Evolutionary conservation across 352 stramenopile genomes (phyloP).

Genomic region (Globisporangium sylvaticum): DNA sequence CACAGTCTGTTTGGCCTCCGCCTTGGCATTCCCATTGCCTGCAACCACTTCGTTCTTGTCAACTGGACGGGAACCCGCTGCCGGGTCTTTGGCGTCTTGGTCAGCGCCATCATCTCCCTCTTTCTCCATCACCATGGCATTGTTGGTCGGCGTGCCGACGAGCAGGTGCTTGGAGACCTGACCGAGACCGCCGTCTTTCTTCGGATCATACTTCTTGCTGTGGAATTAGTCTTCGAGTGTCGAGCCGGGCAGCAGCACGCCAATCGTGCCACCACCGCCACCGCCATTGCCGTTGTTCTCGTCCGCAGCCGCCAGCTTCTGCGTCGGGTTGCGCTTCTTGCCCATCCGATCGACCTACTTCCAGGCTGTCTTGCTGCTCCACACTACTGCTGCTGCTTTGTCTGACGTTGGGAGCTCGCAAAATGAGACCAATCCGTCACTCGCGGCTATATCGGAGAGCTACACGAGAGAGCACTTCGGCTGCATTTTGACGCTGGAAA

Average conservation of each 20-base stretch:
- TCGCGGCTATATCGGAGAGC: not conserved
- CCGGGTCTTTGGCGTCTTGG: not conserved
- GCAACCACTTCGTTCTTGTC: constrained; percentile 10
- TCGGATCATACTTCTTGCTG: constrained; percentile 24
- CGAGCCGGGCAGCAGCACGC: constrained; percentile 12
- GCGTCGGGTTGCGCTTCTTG: constrained; percentile 23
- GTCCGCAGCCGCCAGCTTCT: constrained; percentile 18
- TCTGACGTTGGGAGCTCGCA: not conserved
- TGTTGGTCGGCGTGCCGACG: constrained; percentile 37
- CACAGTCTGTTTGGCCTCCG: not conserved
- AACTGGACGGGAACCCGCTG: not conserved
- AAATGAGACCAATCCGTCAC: not conserved
- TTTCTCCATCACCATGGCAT: constrained; percentile 51
- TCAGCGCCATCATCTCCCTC: constrained; percentile 7
- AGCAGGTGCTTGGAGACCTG: constrained; percentile 56
- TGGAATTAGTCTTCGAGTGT: constrained; percentile 47
- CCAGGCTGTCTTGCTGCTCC: not conserved
- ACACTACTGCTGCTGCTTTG: not conserved
- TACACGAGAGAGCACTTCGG: not conserved
- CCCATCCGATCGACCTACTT: constrained; percentile 1
- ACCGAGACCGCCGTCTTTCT: not conserved
- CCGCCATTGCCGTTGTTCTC: constrained; percentile 22
- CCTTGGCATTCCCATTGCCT: not conserved
- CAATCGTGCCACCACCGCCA: not conserved
- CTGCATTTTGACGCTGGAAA: not conserved